Conservation (phyloP, 108 stramenopile genomes). For the Discostella stelligeroides region DNA sequence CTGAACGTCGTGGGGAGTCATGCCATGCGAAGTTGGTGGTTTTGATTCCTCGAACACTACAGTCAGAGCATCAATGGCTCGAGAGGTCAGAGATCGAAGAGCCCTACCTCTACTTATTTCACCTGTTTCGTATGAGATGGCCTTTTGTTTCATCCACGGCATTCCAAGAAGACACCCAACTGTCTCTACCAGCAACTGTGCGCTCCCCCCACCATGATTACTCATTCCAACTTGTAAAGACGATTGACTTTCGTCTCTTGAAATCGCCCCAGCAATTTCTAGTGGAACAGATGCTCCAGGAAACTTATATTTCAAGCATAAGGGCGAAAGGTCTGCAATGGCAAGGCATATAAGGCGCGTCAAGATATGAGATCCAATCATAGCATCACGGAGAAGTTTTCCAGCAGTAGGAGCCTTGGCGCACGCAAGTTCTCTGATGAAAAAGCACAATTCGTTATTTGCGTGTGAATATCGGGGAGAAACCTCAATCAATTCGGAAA, state of each 20-base stretch:
- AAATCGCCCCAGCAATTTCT: slow-evolving; percentile 65
- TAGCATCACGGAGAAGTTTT: slow-evolving; percentile 56
- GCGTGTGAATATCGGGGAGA: slow-evolving; percentile 64
- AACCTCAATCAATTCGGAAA: slow-evolving; percentile 68
- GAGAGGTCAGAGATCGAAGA: slow-evolving; percentile 50
- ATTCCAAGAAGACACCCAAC: slow-evolving; percentile 67
- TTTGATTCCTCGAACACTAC: slow-evolving; percentile 75
- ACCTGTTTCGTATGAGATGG: slow-evolving; percentile 61
- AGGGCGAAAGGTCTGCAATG: slow-evolving; percentile 61
- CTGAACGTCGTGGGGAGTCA: slow-evolving; percentile 74
- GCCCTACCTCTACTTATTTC: slow-evolving; percentile 58
- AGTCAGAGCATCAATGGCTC: slow-evolving; percentile 52
- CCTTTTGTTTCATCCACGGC: slow-evolving; percentile 52
- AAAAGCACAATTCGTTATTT: slow-evolving; percentile 65
- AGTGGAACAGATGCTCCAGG: slow-evolving; percentile 69
- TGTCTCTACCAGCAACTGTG: slow-evolving; percentile 63
- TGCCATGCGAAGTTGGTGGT: slow-evolving; percentile 50
- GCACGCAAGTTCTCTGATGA: slow-evolving; percentile 72
- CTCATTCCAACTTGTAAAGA: slow-evolving; percentile 61
- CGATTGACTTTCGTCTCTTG: slow-evolving; percentile 55
- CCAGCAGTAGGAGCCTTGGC: slow-evolving; percentile 40
- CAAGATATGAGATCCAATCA: slow-evolving; percentile 73
- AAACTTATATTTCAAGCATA: slow-evolving; percentile 50
- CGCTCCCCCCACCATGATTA: slow-evolving; percentile 39
- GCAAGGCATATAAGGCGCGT: slow-evolving; percentile 70